Percentiles rank a stretch among this genome's conserved stretches.
These are phyloP conservation scores for Fragilariopsis cylindrus DNA, from an alignment of 108 stramenopile species.

Conservation along the genomic window DNA sequence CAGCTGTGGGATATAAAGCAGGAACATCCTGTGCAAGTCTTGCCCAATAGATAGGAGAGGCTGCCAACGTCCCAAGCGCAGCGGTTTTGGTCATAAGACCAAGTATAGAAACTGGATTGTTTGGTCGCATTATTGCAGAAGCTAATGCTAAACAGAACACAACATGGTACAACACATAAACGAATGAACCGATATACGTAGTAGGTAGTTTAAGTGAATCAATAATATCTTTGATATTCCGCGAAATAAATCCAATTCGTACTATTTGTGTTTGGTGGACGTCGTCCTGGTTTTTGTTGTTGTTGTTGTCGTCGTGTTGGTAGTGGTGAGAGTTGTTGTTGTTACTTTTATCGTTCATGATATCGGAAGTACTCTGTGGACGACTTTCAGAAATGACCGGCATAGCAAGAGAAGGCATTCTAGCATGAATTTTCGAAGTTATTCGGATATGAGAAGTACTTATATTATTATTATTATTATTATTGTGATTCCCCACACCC, in stretches of 20 bases:
- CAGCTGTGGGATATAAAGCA: constrained; percentile 47
- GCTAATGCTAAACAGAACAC: constrained; percentile 74
- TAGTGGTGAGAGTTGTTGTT: not conserved
- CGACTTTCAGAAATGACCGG: constrained; percentile 17
- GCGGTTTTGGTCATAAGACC: constrained; percentile 49
- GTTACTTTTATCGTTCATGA: not conserved
- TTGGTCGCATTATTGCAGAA: constrained; percentile 62
- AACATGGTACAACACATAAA: constrained; percentile 49
- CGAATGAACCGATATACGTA: constrained; percentile 26
- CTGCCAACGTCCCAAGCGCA: constrained; percentile 38
- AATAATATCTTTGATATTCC: not conserved
- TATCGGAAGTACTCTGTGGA: not conserved
- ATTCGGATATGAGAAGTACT: not conserved
- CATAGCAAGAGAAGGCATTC: constrained; percentile 21
- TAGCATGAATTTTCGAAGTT: not conserved
- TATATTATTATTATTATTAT: not conserved
- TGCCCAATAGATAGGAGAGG: constrained; percentile 26
- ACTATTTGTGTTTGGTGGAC: not conserved
- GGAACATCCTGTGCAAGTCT: constrained; percentile 35
- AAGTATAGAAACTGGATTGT: constrained; percentile 21
- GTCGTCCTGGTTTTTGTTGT: not conserved
- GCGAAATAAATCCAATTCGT: not conserved
- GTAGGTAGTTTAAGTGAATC: not conserved
- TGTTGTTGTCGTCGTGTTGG: not conserved
- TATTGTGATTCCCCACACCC: not conserved